Base-by-base conservation (phyloP, 108 stramenopile species). In the Schizochytrium sp. region DNA sequence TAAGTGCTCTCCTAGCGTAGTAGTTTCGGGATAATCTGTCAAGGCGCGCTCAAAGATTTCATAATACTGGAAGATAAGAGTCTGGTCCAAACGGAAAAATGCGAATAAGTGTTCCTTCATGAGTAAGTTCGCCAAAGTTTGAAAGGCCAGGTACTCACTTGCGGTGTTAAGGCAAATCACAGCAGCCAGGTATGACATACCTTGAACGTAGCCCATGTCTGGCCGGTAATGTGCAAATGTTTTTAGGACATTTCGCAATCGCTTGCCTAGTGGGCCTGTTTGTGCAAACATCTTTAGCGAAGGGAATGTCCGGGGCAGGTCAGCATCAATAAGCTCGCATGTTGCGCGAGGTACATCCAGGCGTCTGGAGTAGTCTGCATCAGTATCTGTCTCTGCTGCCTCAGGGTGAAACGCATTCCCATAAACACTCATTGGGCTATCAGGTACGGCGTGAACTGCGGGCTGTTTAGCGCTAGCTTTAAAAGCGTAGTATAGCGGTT, bases 171-270 rank as follows among this genome's bases (percentile, higher is more conserved):
- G 76, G 55, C 76, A 83, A 0, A 83, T 7, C 1, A 83, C 47
- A 0, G 76, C 76, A 47, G 76, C 76, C 10, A 83, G 28, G 53
- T 83, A 83, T 40, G 76, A 83, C 76, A 83, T 83, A 7, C 76
- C 76, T 42, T 83, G 76, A 0, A 83, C 76, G 53, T 83, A 83
- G 50, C 76, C 76, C 19, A 83, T 55, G 76, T 83, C 76, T 17
- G 76, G 76, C 8, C 76, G 10, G 3, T 83, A 83, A 2, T 55
- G 47, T 53, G 76, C 76, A 83, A 83, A 83, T 47, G 76, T 4
- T 38, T 83, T 83, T n/a, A 83, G 53, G 5, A 83, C 76, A 42
- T 50, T 83, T 40, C 76, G 76, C 13, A 83, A 28, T 0, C 76
- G 76, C 17, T 42, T 56, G 76, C 53, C 53, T 5, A 83, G 53